A percentile compares a stretch with the other conserved stretches of the same genome.
These are phyloP conservation scores for Murraya koenigii DNA, from an alignment of 345 rosid species.

Conservation along the genomic window DNA sequence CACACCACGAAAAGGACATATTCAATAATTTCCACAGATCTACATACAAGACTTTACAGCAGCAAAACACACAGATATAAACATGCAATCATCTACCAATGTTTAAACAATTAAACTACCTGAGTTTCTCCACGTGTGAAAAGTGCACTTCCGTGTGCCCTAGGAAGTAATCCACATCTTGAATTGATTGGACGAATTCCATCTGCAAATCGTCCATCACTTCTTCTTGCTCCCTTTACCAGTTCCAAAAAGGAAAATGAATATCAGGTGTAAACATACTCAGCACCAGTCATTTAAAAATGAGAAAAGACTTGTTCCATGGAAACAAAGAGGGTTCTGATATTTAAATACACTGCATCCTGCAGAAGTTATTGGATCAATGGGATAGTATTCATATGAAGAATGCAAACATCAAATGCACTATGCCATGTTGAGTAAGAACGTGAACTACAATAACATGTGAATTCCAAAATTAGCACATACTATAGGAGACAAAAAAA, in stretches of 20 bases:
- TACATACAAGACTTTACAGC: not conserved
- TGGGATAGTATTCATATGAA: not conserved
- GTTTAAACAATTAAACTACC: slow-evolving; percentile 36
- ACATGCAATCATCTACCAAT: slow-evolving; percentile 2
- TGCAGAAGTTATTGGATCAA: not conserved
- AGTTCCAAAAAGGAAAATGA: slow-evolving; percentile 20
- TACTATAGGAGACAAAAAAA: not conserved
- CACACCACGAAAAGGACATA: not conserved
- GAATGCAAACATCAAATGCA: not conserved
- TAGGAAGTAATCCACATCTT: slow-evolving; percentile 88
- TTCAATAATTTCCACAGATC: not conserved
- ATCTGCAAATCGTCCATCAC: slow-evolving; percentile 82
- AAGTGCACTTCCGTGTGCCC: slow-evolving; percentile 98
- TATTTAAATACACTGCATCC: not conserved
- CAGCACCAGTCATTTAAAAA: slow-evolving; percentile 9
- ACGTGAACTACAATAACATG: not conserved
- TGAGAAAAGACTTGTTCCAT: not conserved
- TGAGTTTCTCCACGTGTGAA: slow-evolving; percentile 99
- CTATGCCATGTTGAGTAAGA: not conserved
- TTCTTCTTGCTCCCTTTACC: slow-evolving; percentile 86
- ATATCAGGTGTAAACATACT: not conserved
- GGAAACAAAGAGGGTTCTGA: not conserved
- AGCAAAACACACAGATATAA: not conserved
- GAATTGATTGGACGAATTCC: slow-evolving; percentile 88
- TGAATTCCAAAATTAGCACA: not conserved